Base-by-base conservation (phyloP, 1,284 basidiomycete species). In the Tilletia setariae region DNA sequence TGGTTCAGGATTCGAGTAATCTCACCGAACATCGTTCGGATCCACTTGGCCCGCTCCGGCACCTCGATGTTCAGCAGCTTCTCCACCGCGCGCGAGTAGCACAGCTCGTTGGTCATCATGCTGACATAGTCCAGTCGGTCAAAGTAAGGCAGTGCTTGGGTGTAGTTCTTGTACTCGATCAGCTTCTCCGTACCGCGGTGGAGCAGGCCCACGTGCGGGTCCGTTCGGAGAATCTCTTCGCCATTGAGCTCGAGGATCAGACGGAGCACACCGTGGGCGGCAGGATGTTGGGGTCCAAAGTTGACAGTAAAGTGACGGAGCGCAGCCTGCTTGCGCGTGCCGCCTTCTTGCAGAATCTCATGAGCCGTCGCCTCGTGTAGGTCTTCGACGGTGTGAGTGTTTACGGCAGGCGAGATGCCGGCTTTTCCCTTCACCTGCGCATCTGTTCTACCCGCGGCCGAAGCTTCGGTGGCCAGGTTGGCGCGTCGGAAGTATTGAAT, bases 141-240 rank as follows among this genome's bases (percentile, higher is more conserved):
- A 84, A 98, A 98, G 86, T 98, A 98, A 1, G 95, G 96, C n/a
- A 97, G 86, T 1, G 95, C 95, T 86, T 98, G 96, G 16, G 90
- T 93, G 84, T 98, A 98, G 11, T 91, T 98, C 87, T 99, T 99
- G 88, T 95, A 97, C 85, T 98, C 95, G 80, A 98, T 98, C 67
- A 99, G 87, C 85, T 98, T 98, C 84, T 98, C 95, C 21, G 95
- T 98, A 46, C 94, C 95, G 79, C 96, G 90, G 85, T 98, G 95
- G 70, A 99, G 87, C 49, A 99, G 87, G 72, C 95, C 96, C 79
- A 98, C 90, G 81, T 98, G 95, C 30, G 91, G 93, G 47, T 76
- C 75, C 11, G 70, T 67, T 63, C 80, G 75, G 32, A 81, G 77
- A 70, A 84, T 80, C 72, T 86, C 86, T 76, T 99, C 95, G 74